Base-by-base conservation (phyloP, 768 basidiomycete genomes). In the Hortiboletus flavorubellus region DNA sequence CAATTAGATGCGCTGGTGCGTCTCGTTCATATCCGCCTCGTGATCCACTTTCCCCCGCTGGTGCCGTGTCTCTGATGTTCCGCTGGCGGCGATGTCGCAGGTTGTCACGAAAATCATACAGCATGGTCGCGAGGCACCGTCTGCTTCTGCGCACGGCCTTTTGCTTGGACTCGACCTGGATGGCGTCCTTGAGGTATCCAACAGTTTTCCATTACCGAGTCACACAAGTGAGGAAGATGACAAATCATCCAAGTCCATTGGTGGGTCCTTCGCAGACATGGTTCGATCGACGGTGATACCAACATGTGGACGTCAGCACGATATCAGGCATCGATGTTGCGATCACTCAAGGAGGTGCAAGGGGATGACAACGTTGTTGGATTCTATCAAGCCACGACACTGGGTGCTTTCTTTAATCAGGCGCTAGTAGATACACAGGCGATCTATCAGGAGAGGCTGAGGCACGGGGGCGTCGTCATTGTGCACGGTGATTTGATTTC, bases 61-160 rank as follows among this genome's bases (percentile, higher is more conserved):
- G 26, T 26, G 2, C 15, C 33, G 50, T 45, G 39, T 31, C 29
- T 15, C 37, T 55, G 43, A 40, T 47, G 43, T 44, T 44, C 45
- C 31, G 38, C 60, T 70, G 53, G 68, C 57, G 55, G 56, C 35
- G 46, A 48, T 55, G 51, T 54, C 53, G 42, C 68, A 96, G 94
- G 93, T 92, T 50, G 86, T 95, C 53, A 83, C 90, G 51, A 97
- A 96, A 77, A 94, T 98, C 51, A 78, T 95, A 66, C 96, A 97
- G 74, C 95, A 97, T 68, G 83, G 90, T 41, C 82, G 87, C 47
- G 95, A 96, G 68, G 78, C 86, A 14, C 77, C 81, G 29, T 82
- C 86, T 9, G 75, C 84, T n/a, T 81, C 82, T 47, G 87, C 88
- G 29, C 84, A 91, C 67, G 95, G 95, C 55, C 78, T 95, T 53